A percentile compares a stretch with the other conserved stretches of the same genome.
phyloP scores from a whole-genome alignment of 306 rosid species.

The Mucuna pruriens region DNA sequence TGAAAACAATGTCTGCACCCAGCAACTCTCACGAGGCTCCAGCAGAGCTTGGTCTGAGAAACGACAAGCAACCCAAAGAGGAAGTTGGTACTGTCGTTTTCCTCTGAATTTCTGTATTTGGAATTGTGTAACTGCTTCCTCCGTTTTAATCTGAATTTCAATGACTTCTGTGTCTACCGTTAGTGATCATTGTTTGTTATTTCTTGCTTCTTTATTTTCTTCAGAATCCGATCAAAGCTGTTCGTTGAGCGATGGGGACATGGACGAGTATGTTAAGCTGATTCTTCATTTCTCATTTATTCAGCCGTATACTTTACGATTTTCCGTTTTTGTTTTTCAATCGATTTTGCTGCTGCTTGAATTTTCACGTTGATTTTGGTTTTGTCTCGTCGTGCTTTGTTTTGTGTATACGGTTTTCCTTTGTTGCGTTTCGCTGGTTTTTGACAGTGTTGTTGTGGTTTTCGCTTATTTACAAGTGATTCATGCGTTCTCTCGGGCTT shows the following conservation, averaged over 20 bases:
- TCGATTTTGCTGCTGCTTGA: too few species aligned
- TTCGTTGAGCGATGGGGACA: conserved; percentile 50
- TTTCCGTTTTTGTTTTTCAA: not conserved
- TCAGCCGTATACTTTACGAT: conserved; percentile 19
- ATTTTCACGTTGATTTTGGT: conserved; percentile 47
- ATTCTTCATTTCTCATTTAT: conserved; percentile 27
- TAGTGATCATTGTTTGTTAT: conserved; percentile 31
- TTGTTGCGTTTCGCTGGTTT: too few species aligned
- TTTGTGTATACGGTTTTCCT: conserved; percentile 11
- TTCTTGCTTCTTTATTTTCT: conserved; percentile 3
- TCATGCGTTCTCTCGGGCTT: not conserved
- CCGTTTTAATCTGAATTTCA: conserved; percentile 36
- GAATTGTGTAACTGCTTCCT: not conserved
- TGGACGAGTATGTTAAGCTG: conserved; percentile 41
- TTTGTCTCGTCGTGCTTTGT: conserved; percentile 41
- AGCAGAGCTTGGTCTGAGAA: conserved; percentile 44
- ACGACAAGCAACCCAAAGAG: conserved; percentile 21
- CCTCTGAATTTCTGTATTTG: conserved; percentile 1
- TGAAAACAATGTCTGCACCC: conserved; percentile 73
- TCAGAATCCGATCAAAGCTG: conserved; percentile 68
- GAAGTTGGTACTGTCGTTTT: conserved; percentile 56
- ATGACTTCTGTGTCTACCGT: not conserved
- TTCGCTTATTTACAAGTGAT: too few species aligned
- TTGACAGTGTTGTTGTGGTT: too few species aligned
- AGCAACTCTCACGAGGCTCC: conserved; percentile 52